Conservation (phyloP, 495 filamentous ascomycete species). For the Hypoxylon lienhwacheense region DNA sequence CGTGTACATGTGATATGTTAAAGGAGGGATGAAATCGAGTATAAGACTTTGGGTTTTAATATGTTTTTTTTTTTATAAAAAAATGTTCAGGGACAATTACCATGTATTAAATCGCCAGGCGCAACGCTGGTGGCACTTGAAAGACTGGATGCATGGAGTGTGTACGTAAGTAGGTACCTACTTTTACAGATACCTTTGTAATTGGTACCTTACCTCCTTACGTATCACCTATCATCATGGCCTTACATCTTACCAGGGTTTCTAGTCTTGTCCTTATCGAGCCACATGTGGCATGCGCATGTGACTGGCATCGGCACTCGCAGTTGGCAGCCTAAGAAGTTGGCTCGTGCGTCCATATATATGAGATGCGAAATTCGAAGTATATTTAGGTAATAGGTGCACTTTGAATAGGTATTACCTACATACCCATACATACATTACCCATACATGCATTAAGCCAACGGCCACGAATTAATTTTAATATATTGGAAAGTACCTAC, state of each 20-base stretch:
- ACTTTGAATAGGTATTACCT: no score
- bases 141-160: background rate
- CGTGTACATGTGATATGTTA: slow-evolving; percentile 9
- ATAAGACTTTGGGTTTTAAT: no score
- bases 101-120: slow-evolving; percentile 26
- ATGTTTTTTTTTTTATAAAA: no score
- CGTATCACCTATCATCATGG: slow-evolving; percentile 4
- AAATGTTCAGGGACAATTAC: slow-evolving; percentile 28
- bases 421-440: no score
- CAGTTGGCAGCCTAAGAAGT: no score
- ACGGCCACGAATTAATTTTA: no score
- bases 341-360: slow-evolving; percentile 16
- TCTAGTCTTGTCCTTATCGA: slow-evolving; percentile 19
- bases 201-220: no score
- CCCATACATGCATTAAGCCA: no score
- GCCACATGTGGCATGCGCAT: slow-evolving; percentile 31
- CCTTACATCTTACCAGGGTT: slow-evolving; percentile 14
- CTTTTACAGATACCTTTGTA: no score
- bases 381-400: no score
- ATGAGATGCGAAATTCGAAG: no score
- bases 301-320: background rate
- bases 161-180: slow-evolving; percentile 13
- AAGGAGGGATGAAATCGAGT: slow-evolving; percentile 11
- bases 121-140: slow-evolving; percentile 33
- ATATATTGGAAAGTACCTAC: no score